Evolutionary conservation across 2,329 filamentous ascomycete genomes (phyloP).

Genomic region (Lomentospora prolificans): DNA sequence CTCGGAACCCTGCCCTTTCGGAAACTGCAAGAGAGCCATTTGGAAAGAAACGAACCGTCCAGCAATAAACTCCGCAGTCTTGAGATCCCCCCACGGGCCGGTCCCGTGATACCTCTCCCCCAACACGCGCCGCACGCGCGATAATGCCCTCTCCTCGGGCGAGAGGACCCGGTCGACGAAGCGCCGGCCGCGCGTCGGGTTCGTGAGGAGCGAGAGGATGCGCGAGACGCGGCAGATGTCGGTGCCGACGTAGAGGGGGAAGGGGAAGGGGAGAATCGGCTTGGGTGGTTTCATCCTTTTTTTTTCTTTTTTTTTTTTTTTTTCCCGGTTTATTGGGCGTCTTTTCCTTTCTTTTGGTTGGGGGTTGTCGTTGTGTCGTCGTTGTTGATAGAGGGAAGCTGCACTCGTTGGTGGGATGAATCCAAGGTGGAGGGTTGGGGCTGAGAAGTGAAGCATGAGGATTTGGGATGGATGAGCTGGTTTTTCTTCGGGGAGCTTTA

Average conservation of each 20-base stretch:
- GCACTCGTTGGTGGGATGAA: too few species aligned
- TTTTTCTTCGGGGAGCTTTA: conserved; percentile 10
- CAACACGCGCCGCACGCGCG: conserved; percentile 6
- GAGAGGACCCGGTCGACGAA: conserved; percentile 41
- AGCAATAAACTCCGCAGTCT: conserved; percentile 23
- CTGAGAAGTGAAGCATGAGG: too few species aligned
- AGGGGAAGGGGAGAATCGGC: conserved; percentile 42
- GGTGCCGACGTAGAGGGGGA: conserved; percentile 61
- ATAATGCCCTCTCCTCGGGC: conserved; percentile 24
- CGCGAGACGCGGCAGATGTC: conserved; percentile 67
- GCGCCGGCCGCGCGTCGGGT: conserved; percentile 24
- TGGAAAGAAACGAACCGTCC: conserved; percentile 20
- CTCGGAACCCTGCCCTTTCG: neutral
- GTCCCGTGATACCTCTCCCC: neutral
- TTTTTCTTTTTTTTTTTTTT: conserved; percentile 8
- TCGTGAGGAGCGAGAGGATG: conserved; percentile 47
- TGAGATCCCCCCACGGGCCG: neutral
- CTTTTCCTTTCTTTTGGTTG: neutral
- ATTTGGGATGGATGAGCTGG: too few species aligned
- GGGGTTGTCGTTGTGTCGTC: neutral
- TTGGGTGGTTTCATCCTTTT: conserved; percentile 12
- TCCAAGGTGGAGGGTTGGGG: too few species aligned
- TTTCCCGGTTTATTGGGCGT: neutral
- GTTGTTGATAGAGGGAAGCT: too few species aligned
- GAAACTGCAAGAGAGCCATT: neutral